Evolutionary conservation across 2,329 filamentous ascomycete species (phyloP), one percentile per base, ranked within the genome.

Genomic region (Colletotrichum phormii): DNA sequence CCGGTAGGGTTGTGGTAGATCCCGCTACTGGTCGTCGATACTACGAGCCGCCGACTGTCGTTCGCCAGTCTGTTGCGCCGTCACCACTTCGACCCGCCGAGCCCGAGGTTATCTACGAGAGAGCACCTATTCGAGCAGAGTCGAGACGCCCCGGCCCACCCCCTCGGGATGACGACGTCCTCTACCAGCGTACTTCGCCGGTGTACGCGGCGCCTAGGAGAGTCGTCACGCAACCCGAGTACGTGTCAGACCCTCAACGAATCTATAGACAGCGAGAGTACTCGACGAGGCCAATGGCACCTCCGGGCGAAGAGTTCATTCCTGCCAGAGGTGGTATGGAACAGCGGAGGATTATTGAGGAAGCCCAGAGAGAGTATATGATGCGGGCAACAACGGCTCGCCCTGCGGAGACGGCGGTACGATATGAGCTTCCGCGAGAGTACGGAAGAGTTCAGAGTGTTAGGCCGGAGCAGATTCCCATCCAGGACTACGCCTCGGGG

Each of bases 1-100:
- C 89, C 58, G 86, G 91, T 67, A 90, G 92, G 74, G 92, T 98
- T 75, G 87, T 97, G 42, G 87, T 97, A 67, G 95, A 98, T 82
- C 68, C 71, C 5, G 91, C 94, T 74, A 94, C 92, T 81, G 95
- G 95, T 53, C 94, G 94, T 80, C 91, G 94, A 79, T 98, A 95
- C 83, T 81, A 88, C 72, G 89, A 92, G 76, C 89, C 90, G 31
- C 76, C 81, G 29, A 76, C 85, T 26, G 75, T 85, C 22, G 78
- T 86, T 24, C 83, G 88, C 59, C 88, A 89, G 62, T 91, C 90
- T 8, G 84, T 88, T 18, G 88, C 87, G 5, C 86, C 89, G 53
- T 84, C 87, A n/a, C 31, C 18, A 37, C 63, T 68, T 13, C 60
- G 79, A 80, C 46, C 79, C 80, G 26, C 85, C 18, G 89, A 91